Base-by-base conservation (phyloP, 768 basidiomycete species). In the Postia placenta region DNA sequence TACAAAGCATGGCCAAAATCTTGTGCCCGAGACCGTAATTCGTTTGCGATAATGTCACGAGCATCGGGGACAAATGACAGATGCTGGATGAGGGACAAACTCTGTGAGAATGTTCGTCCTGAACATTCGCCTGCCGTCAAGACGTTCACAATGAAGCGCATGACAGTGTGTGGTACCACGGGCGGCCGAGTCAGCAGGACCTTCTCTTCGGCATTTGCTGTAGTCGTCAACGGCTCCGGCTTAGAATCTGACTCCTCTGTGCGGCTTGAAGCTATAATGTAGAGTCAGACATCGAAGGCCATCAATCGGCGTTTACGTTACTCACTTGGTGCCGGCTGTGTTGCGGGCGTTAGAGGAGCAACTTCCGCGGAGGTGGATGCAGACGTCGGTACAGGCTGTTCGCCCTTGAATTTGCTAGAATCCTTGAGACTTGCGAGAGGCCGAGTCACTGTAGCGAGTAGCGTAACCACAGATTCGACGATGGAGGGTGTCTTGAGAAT, bases 91-190 rank as follows among this genome's bases (percentile, higher is more conserved):
- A 97, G 78, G 15, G 85, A 76, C 37, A 98, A 74, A 35, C 91
- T 93, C 62, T 93, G 85, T 57, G 92, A 87, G 79, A 99, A 99
- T n/a, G 94, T 96, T 26, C 87, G 78, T 37, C 87, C 89, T 20
- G 93, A 92, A 62, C 95, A 98, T 71, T 99, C 96, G 38, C 96
- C 96, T 17, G 87, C 77, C n/a, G 96, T 97, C 54, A 99, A 73
- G 57, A 98, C 92, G 66, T 98, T 98, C 63, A 96, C 92, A 52
- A 98, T 92, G 30, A 93, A 79, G 30, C 89, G 84, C 22, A 98
- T 75, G n/a, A 88, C 83, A 3, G 80, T 64, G 45, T 87, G 80
- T 5, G 94, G 92, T 50, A 98, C 85, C 55, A 85, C 83, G 11
- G 96, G 96, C 15, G 89, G 83, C 45, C 76, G 79, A 11, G 83